Base-by-base conservation (phyloP, 306 rosid species). In the Potentilla sterilis region DNA sequence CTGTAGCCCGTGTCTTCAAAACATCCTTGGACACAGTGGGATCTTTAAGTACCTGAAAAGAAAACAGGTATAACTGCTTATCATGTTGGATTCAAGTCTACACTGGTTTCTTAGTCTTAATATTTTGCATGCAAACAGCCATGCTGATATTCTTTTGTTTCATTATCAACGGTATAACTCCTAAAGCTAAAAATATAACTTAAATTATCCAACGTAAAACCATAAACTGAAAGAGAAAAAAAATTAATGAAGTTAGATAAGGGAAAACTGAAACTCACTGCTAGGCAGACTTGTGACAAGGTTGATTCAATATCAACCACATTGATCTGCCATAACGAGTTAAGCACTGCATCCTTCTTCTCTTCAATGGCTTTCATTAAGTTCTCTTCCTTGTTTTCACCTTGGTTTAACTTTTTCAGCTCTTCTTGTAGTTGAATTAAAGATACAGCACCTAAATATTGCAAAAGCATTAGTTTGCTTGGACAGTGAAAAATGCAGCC, bases 301-400 rank as follows among this genome's bases (percentile, higher is more conserved):
- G 96, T 92, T 83, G 92, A 81, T 86, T 96, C 99, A 12, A 96
- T 96, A 80, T 96, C 99, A 22, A 92, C 93, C 47, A 96, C 99
- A 22, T 96, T 96, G 79, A 96, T 83, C 85, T 85, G 88, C 98
- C 99, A 96, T 24, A 90, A 85, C 57, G 99, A 96, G 80, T 96
- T 88, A 81, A 96, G 71, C 96, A 92, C 79, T 72, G 83, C 89
- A 48, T 89, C 96, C 88, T 87, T 96, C 86, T 86, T 96, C 12
- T 85, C 93, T 88, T 92, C 97, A 41, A 92, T 55, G 78, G 85
- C 90, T 81, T 89, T 92, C 55, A 65, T 37, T 24, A 96, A 2
- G 86, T 61, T 75, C 87, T 92, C 96, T 76, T 92, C 99, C 71
- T 58, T 90, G 80, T 84, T 86, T 63, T 88, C 97, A 78, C 82